Conservation (phyloP, 768 basidiomycete genomes). For the Stropharia rugosoannulata region DNA sequence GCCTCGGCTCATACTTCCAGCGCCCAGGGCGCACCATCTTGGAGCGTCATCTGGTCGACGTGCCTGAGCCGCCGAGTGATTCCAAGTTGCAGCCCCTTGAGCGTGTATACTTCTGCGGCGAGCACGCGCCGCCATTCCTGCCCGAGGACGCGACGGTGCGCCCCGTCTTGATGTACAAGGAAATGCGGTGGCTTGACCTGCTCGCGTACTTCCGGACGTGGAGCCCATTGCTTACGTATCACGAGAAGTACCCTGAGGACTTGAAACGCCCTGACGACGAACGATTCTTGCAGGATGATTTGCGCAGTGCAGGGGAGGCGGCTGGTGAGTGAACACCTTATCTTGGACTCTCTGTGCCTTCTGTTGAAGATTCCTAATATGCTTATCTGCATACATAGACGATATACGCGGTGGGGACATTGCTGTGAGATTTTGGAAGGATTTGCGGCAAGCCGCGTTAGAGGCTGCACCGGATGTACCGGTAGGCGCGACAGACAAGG, state of each 20-base stretch:
- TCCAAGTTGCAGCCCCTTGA: constrained; percentile 41
- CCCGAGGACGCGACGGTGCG: constrained; percentile 23
- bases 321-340: constrained; percentile 3
- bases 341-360: background rate
- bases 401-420: constrained; percentile 56
- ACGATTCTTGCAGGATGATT: constrained; percentile 34
- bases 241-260: constrained; percentile 63
- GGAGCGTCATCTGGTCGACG: constrained; percentile 64
- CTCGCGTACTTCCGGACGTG: constrained; percentile 70
- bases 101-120: constrained; percentile 56
- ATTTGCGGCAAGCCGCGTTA: constrained; percentile 38
- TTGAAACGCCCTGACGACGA: constrained; percentile 27
- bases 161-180: constrained; percentile 56
- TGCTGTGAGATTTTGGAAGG: constrained; percentile 60
- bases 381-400: constrained; percentile 7
- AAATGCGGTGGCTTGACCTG: constrained; percentile 64
- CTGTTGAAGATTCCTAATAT: background rate
- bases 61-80: constrained; percentile 50
- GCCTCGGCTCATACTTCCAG: constrained; percentile 76
- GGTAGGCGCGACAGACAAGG: constrained; percentile 35
- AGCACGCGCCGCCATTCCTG: constrained; percentile 37
- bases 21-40: constrained; percentile 79
- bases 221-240: constrained; percentile 68
- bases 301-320: constrained; percentile 10
- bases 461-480: constrained; percentile 25